Base-by-base conservation (phyloP, 805 yeast genomes). In the Saccharomycopsis schoenii region DNA sequence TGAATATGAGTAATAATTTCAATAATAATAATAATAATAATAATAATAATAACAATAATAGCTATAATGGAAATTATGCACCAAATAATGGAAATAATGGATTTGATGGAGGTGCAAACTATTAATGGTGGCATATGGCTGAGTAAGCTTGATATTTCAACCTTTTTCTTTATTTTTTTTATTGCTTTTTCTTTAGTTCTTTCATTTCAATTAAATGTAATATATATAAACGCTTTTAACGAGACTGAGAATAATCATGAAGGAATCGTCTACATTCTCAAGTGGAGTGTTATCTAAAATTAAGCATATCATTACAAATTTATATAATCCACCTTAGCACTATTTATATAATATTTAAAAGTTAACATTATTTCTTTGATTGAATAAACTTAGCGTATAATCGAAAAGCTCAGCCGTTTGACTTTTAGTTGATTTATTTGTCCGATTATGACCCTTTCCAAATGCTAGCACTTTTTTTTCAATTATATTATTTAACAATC, bases 171-270 rank as follows among this genome's bases (percentile, higher is more conserved):
- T 37, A 9, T 14, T 11, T 37, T 12, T 14, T 5, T 37, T 37
- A 37, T 37, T 11, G 4, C 10, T 37, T 12, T 37, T 11, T 9
- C 10, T 37, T 12, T 37, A 37, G 6, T 29, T 29, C 34, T 29
- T 29, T 29, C 34, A 6, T 29, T 29, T 29, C 34, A 4, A 29
- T 29, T 6, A 29, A 29, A 29, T 29, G 34, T 29, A 65, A 69
- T n/a, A 58, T 50, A 14, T 65, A 64, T 1, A 65, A 69, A 60
- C 64, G 70, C 62, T 62, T 59, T 69, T 70, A 65, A 29, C 3
- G 34, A 29, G 34, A 6, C 34, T 4, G 69, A 69, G 55, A 71
- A 70, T 65, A 68, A 47, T 29, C 57, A 58, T 36, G 56, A 58
- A 21, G 55, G 54, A 14, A 14, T 15, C 14, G 11, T 40, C 17